A percentile compares a stretch with the other conserved stretches of the same genome.
Conservation (phyloP, 768 basidiomycete species). For the Rhodotorula toruloides region DNA sequence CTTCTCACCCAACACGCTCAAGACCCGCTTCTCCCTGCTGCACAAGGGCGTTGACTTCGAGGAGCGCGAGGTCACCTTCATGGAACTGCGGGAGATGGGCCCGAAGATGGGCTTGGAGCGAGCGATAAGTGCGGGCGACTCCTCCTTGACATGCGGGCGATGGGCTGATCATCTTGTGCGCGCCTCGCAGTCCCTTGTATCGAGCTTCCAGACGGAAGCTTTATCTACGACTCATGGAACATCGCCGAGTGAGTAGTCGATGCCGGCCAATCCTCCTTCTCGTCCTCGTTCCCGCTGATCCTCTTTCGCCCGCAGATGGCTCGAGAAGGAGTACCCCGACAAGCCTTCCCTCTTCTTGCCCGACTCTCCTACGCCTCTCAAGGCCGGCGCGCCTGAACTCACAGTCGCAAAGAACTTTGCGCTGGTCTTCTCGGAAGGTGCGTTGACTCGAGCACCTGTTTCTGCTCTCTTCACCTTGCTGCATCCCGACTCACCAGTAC, state of each 20-base stretch:
- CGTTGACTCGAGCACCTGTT: no score
- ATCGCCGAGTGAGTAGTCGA: constrained; percentile 20
- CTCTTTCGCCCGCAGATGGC: constrained; percentile 9
- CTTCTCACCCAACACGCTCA: constrained; percentile 25
- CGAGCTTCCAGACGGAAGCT: constrained; percentile 1
- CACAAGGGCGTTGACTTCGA: constrained; percentile 32
- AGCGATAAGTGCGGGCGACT: not conserved
- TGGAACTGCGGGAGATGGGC: constrained; percentile 2
- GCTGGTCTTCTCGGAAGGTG: not conserved
- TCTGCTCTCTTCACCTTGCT: no score
- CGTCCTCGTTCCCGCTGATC: not conserved
- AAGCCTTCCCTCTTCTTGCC: constrained; percentile 15
- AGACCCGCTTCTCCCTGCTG: constrained; percentile 14
- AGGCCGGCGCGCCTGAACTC: not conserved
- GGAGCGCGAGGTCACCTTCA: constrained; percentile 14
- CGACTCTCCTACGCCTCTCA: not conserved
- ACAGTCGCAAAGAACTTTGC: constrained; percentile 9
- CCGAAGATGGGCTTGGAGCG: constrained; percentile 8
- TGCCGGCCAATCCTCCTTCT: no score
- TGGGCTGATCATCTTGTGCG: not conserved
- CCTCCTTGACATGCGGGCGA: not conserved
- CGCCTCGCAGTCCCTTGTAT: constrained; percentile 25
- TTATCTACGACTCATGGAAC: constrained; percentile 14
- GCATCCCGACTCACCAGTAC: not conserved
- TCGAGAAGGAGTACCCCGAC: constrained; percentile 17